A percentile compares a stretch with the other conserved stretches of the same genome.
Evolutionary conservation across 2,329 filamentous ascomycete species (phyloP).

Genomic region (Chrysoporthe cubensis): DNA sequence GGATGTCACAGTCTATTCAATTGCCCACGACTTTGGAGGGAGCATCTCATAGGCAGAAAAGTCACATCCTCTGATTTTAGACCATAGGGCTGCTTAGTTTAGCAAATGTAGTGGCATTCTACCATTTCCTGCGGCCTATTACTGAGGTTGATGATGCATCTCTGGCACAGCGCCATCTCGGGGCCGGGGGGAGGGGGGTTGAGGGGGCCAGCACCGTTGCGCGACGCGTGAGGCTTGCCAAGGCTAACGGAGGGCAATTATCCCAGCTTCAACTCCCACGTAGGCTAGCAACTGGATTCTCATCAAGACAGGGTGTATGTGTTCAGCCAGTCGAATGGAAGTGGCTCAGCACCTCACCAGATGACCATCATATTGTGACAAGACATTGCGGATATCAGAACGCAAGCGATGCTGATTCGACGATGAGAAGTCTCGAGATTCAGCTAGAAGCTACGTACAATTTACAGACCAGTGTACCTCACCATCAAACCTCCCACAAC

Average conservation of each 20-base stretch:
- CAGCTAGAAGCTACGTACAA: background rate
- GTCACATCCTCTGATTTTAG: constrained; percentile 30
- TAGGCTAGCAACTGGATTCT: background rate
- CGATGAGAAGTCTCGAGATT: background rate
- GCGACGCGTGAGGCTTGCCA: background rate
- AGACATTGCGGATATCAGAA: background rate
- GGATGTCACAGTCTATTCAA: constrained; percentile 30
- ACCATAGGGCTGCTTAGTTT: constrained; percentile 29
- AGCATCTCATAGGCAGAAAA: constrained; percentile 29
- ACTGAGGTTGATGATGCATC: background rate
- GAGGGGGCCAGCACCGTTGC: background rate
- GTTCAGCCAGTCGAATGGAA: no score
- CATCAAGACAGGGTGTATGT: no score
- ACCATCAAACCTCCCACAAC: constrained; percentile 83
- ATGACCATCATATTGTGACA: background rate
- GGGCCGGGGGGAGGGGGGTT: no score
- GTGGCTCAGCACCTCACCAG: no score
- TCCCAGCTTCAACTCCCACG: background rate
- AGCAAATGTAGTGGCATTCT: constrained; percentile 28
- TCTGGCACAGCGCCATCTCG: background rate
- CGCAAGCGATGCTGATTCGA: background rate
- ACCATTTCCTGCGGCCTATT: background rate
- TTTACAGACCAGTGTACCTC: constrained; percentile 64
- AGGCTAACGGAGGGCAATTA: no score
- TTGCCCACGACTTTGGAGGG: constrained; percentile 29